Evolutionary conservation across 2,329 filamentous ascomycete species (phyloP).

Genomic region (Tolypocladium sp.): DNA sequence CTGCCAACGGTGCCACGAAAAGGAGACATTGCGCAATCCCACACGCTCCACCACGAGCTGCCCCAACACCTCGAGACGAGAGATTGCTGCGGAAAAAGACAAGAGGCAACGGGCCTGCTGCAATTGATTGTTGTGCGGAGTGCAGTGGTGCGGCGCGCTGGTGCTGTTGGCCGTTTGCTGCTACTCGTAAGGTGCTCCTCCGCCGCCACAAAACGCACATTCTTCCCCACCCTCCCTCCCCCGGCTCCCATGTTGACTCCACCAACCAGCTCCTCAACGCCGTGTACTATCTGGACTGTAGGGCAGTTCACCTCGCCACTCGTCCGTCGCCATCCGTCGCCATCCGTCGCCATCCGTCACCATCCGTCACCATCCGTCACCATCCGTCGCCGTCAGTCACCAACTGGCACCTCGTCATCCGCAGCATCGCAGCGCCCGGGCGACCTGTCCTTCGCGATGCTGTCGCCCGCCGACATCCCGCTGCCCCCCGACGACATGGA

Average conservation of each 20-base stretch:
- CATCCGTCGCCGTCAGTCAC: background rate
- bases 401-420: background rate
- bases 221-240: background rate
- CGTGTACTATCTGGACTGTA: background rate
- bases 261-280: background rate
- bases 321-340: background rate
- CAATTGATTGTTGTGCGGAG: no score
- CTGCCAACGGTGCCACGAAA: no score
- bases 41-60: no score
- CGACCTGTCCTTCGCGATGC: background rate
- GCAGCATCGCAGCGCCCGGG: background rate
- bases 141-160: background rate
- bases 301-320: background rate
- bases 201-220: slow-evolving; percentile 1
- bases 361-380: background rate
- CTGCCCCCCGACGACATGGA: slow-evolving; percentile 1
- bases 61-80: no score
- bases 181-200: background rate
- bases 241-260: background rate
- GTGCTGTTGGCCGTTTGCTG: background rate
- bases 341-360: background rate
- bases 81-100: background rate
- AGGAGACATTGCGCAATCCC: no score
- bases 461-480: slow-evolving; percentile 3
- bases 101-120: background rate